phyloP scores from a whole-genome alignment of 768 basidiomycete species.

The Serendipita sp. region DNA sequence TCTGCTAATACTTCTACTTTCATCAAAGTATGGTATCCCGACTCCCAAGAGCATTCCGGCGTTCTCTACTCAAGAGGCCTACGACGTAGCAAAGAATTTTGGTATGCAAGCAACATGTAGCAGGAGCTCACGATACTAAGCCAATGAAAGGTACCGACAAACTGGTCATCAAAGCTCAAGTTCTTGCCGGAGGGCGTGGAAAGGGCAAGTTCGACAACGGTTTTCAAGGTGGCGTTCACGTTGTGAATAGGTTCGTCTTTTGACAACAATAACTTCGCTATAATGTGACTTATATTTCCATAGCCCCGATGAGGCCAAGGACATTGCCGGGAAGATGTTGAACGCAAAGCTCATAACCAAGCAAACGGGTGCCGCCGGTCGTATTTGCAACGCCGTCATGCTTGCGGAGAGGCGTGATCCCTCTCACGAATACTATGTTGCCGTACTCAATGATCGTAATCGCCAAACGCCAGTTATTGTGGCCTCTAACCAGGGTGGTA shows the following conservation, averaged over 20 bases:
- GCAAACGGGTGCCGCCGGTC: constrained; percentile 85
- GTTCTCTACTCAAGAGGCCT: constrained; percentile 77
- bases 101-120: constrained; percentile 29
- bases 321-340: constrained; percentile 82
- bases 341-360: constrained; percentile 93
- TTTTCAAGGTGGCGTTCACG: constrained; percentile 93
- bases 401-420: constrained; percentile 88
- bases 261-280: neutral
- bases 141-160: constrained; percentile 40
- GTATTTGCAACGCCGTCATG: constrained; percentile 97
- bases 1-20: neutral
- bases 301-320: constrained; percentile 77
- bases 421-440: constrained; percentile 94
- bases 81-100: constrained; percentile 74
- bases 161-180: constrained; percentile 96
- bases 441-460: constrained; percentile 86
- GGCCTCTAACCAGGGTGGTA: constrained; percentile 86
- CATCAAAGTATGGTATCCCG: constrained; percentile 75
- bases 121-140: neutral
- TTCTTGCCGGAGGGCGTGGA: constrained; percentile 94
- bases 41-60: constrained; percentile 86
- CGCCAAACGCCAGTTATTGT: constrained; percentile 84
- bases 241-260: constrained; percentile 48
- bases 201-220: constrained; percentile 95
- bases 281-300: constrained; percentile 6